Percentiles rank a stretch among this genome's conserved stretches.
phyloP scores from a whole-genome alignment of 148 eudicot genomes.

The Chenopodium suecicum region DNA sequence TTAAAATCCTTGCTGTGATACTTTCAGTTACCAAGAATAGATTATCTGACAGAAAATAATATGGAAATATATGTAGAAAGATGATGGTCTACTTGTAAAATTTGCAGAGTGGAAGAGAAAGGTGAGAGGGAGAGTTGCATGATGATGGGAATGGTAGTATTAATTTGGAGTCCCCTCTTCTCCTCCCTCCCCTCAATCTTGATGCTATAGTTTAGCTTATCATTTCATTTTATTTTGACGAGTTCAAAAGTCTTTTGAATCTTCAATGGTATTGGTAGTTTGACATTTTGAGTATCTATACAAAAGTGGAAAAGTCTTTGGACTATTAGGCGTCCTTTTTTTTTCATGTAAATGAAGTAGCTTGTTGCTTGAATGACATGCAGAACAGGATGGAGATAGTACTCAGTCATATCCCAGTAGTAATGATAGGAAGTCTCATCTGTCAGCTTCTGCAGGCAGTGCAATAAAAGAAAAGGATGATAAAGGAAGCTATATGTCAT shows the following conservation, averaged over 20 bases:
- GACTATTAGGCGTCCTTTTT: not conserved
- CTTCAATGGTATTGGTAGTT: not conserved
- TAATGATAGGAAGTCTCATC: slow-evolving; percentile 30
- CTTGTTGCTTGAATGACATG: slow-evolving; percentile 28
- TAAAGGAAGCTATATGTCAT: slow-evolving; percentile 41
- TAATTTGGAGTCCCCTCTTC: not conserved
- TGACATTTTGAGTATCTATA: not conserved
- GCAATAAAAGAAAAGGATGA: slow-evolving; percentile 32
- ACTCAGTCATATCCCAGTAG: slow-evolving; percentile 28
- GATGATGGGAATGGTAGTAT: not conserved
- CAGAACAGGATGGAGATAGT: slow-evolving; percentile 45
- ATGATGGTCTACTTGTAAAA: no score
- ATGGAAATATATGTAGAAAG: no score
- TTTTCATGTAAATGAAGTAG: not conserved
- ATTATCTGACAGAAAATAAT: no score
- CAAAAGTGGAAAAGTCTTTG: not conserved
- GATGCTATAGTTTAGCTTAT: no score
- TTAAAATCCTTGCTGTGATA: no score
- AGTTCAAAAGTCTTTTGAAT: not conserved
- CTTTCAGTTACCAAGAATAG: no score
- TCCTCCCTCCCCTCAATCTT: not conserved
- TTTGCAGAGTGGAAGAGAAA: not conserved
- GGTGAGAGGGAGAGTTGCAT: not conserved
- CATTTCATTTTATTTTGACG: no score
- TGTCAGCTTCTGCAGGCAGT: slow-evolving; percentile 28